Percentiles rank a stretch among this genome's conserved stretches.
phyloP scores from a whole-genome alignment of 208 protist genomes.

The Perkinsela sp. region DNA sequence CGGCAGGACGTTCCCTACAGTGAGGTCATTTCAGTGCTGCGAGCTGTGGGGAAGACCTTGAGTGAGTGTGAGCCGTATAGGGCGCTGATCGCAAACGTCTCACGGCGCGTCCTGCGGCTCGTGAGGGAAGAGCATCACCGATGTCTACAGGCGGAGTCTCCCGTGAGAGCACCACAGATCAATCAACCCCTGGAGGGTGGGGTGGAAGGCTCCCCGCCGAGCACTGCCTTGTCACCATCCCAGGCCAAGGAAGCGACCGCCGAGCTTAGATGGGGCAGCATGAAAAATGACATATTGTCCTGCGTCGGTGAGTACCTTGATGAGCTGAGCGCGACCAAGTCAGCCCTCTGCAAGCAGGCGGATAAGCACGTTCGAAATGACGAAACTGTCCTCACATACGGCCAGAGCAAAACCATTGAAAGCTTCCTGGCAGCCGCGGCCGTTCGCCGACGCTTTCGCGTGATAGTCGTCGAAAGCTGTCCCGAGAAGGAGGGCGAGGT shows the following conservation, averaged over 20 bases:
- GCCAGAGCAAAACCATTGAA: slow-evolving; percentile 27
- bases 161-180: background rate
- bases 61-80: slow-evolving; percentile 6
- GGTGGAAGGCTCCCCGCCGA: background rate
- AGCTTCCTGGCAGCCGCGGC: slow-evolving; percentile 20
- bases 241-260: background rate
- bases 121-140: slow-evolving; percentile 29
- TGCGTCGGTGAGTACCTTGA: background rate
- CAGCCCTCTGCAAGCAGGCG: slow-evolving; percentile 1
- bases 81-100: slow-evolving; percentile 34
- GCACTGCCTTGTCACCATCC: background rate
- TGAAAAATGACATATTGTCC: slow-evolving; percentile 3
- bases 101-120: slow-evolving; percentile 34
- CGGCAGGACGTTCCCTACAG: background rate
- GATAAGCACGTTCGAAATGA: slow-evolving; percentile 4
- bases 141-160: background rate
- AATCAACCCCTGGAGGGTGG: background rate
- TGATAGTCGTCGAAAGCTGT: slow-evolving; percentile 71
- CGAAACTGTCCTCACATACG: slow-evolving; percentile 46
- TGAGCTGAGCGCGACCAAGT: slow-evolving; percentile 1
- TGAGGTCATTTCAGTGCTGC: background rate
- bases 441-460: slow-evolving; percentile 44
- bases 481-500: slow-evolving; percentile 24
- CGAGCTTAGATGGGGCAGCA: background rate
- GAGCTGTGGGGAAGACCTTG: slow-evolving; percentile 2